Evolutionary conservation across 2,329 filamentous ascomycete species (phyloP).

Genomic region (Fusarium circinatum): DNA sequence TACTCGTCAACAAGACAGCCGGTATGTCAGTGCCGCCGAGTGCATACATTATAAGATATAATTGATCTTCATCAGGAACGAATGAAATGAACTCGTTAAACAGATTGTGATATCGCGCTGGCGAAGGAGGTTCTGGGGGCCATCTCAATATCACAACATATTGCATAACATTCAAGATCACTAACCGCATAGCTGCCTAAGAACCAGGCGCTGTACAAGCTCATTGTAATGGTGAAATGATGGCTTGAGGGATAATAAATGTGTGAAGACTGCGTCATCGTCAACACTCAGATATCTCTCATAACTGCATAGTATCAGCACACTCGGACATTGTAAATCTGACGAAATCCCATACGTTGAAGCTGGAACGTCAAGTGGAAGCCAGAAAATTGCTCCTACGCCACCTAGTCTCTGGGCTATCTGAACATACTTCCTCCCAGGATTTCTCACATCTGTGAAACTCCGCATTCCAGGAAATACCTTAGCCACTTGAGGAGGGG

Average conservation of each 20-base stretch:
- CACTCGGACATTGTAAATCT: too few species aligned
- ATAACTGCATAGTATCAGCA: slow-evolving; percentile 35
- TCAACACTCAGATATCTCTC: slow-evolving; percentile 48
- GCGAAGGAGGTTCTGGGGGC: background rate
- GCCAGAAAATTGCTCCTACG: slow-evolving; percentile 44
- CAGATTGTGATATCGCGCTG: slow-evolving; percentile 36
- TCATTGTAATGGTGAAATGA: slow-evolving; percentile 14
- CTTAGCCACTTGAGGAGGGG: slow-evolving; percentile 27
- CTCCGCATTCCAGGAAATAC: slow-evolving; percentile 26
- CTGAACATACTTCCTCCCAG: slow-evolving; percentile 48
- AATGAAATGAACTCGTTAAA: slow-evolving; percentile 35
- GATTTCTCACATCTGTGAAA: slow-evolving; percentile 40
- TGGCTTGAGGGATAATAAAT: slow-evolving; percentile 33
- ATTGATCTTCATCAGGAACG: slow-evolving; percentile 34
- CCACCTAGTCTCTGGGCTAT: slow-evolving; percentile 43
- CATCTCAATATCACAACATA: background rate
- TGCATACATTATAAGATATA: slow-evolving; percentile 35
- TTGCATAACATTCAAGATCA: background rate
- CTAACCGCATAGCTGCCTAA: slow-evolving; percentile 19
- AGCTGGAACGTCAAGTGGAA: slow-evolving; percentile 43
- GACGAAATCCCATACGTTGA: slow-evolving; percentile 43
- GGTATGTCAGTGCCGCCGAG: slow-evolving; percentile 39
- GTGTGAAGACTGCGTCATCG: slow-evolving; percentile 43
- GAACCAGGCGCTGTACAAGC: slow-evolving; percentile 37
- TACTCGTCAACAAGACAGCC: slow-evolving; percentile 28